Percentiles rank a stretch among this genome's conserved stretches.
Evolutionary conservation across 192 early-diverging fungal species (phyloP).

Genomic region (Gamsiella multidivaricata): DNA sequence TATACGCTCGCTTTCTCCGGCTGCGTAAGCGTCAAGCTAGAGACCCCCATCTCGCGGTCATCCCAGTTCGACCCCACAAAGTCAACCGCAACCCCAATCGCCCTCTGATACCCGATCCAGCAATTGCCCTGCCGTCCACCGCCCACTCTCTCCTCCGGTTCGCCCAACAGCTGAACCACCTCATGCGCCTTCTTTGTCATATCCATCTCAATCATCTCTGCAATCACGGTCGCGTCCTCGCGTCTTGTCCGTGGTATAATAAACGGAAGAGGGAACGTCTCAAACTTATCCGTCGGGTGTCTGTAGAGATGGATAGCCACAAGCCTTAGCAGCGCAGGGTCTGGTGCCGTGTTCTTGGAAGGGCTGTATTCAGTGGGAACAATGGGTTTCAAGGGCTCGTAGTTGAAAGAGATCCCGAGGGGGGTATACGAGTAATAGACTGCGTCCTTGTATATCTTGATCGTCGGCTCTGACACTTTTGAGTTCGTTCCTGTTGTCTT

Average conservation of each 20-base stretch:
- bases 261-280: constrained; percentile 46
- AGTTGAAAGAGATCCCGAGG: constrained; percentile 60
- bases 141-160: constrained; percentile 59
- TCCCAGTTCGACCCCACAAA: constrained; percentile 63
- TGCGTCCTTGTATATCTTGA: constrained; percentile 54
- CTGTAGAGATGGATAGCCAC: constrained; percentile 60
- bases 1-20: too few relatives aligned
- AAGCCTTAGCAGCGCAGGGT: constrained; percentile 17
- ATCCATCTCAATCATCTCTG: constrained; percentile 6
- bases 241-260: not conserved
- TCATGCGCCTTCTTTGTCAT: constrained; percentile 50
- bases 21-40: constrained; percentile 7
- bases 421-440: constrained; percentile 54
- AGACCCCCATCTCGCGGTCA: constrained; percentile 52
- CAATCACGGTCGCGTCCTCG: not conserved
- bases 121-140: constrained; percentile 57
- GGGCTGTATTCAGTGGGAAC: not conserved
- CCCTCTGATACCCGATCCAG: constrained; percentile 60
- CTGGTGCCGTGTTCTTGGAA: not conserved
- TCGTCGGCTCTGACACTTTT: constrained; percentile 15
- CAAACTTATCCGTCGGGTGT: constrained; percentile 53
- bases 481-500: not conserved
- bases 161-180: constrained; percentile 54
- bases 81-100: constrained; percentile 50
- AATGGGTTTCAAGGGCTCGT: constrained; percentile 22